These are phyloP conservation scores for Geotrichum carabidarum DNA, from an alignment of 1,139 yeast species.

Conservation along the genomic window DNA sequence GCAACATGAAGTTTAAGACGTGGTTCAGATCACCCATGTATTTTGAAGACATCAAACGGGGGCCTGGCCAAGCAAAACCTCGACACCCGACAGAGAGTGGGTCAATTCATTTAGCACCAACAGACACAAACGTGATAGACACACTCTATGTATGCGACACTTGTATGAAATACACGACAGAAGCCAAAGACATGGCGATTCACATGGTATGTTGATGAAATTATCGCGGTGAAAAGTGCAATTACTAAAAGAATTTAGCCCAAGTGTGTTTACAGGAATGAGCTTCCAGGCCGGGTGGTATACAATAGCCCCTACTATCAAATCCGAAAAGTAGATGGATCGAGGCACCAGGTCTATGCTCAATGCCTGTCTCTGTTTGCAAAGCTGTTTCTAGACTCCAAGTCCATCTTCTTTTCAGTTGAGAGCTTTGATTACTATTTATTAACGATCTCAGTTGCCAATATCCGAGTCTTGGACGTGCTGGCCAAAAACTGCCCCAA, in stretches of 20 bases:
- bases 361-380: conserved; percentile 83
- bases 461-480: conserved; percentile 18
- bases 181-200: conserved; percentile 30
- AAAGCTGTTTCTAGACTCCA: conserved; percentile 83
- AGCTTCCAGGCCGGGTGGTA: conserved; percentile 60
- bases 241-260: conserved; percentile 8
- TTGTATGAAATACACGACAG: conserved; percentile 74
- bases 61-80: conserved; percentile 21
- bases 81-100: conserved; percentile 20
- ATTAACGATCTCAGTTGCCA: conserved; percentile 31
- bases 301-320: conserved; percentile 56
- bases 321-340: conserved; percentile 65
- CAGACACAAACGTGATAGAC: conserved; percentile 42
- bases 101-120: conserved; percentile 8
- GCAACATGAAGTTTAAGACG: conserved; percentile 59
- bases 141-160: conserved; percentile 65
- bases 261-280: conserved; percentile 46
- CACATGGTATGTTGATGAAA: conserved; percentile 27
- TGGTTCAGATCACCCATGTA: conserved; percentile 88
- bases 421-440: conserved; percentile 78
- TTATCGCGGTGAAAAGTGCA: no score
- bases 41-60: conserved; percentile 39
- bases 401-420: conserved; percentile 75
- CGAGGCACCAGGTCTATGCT: conserved; percentile 54
- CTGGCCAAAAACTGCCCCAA: conserved; percentile 27